These are phyloP conservation scores for Bretschneidera sinensis DNA, from an alignment of 345 rosid species.

Conservation along the genomic window DNA sequence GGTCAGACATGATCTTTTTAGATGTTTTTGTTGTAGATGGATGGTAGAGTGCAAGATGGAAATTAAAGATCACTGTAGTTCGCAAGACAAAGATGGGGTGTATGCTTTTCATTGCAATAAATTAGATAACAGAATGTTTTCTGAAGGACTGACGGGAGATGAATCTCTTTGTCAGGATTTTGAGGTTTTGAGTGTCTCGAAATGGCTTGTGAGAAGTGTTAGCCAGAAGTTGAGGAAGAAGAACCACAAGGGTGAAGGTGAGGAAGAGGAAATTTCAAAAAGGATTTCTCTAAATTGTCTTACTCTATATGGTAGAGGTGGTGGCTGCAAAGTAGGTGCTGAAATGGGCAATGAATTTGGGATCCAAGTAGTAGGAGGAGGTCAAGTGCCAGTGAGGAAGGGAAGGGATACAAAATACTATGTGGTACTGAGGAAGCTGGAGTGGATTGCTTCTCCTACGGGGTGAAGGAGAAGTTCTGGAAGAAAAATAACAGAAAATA, in stretches of 20 bases:
- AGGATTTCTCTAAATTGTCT: slow-evolving; percentile 71
- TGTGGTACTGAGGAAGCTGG: slow-evolving; percentile 71
- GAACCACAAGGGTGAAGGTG: slow-evolving; percentile 42
- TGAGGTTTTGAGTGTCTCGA: slow-evolving; percentile 66
- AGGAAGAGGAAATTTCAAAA: slow-evolving; percentile 43
- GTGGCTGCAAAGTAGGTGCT: slow-evolving; percentile 96
- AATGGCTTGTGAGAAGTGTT: slow-evolving; percentile 68
- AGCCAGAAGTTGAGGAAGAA: slow-evolving; percentile 74
- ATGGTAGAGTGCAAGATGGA: neutral
- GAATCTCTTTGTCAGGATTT: slow-evolving; percentile 55
- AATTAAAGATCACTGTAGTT: slow-evolving; percentile 6
- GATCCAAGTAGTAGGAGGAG: slow-evolving; percentile 71
- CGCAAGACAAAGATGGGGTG: slow-evolving; percentile 17
- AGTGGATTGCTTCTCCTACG: slow-evolving; percentile 86
- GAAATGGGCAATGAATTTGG: slow-evolving; percentile 74
- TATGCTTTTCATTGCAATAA: slow-evolving; percentile 10
- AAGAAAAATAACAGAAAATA: slow-evolving; percentile 57
- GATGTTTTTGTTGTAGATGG: slow-evolving; percentile 13
- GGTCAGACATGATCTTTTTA: slow-evolving; percentile 10
- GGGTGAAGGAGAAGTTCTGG: slow-evolving; percentile 78
- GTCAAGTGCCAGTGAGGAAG: slow-evolving; percentile 78
- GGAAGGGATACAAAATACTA: slow-evolving; percentile 46
- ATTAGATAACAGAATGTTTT: slow-evolving; percentile 33
- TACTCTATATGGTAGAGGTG: slow-evolving; percentile 63
- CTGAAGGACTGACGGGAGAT: slow-evolving; percentile 47